A percentile compares a stretch with the other conserved stretches of the same genome.
These are phyloP conservation scores for Emergomyces orientalis DNA, from an alignment of 2,329 filamentous ascomycete species.

Conservation along the genomic window DNA sequence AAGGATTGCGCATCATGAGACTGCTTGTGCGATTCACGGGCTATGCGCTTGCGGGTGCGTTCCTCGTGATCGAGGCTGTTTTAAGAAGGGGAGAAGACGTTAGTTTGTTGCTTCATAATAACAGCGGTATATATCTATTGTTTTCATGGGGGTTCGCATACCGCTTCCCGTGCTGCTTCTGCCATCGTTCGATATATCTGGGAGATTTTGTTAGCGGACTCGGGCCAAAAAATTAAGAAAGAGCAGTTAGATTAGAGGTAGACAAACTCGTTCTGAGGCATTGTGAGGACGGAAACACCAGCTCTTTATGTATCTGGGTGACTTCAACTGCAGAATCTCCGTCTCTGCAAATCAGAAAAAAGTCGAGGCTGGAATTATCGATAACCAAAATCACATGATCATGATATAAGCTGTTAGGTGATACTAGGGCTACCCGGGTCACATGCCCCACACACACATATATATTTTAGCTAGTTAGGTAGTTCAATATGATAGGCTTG, in stretches of 20 bases:
- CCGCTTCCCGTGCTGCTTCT: conserved; percentile 52
- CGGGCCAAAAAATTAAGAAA: conserved; percentile 10
- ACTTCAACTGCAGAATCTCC: not conserved
- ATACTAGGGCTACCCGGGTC: too few relatives aligned
- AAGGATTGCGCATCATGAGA: conserved; percentile 90
- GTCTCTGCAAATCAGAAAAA: conserved; percentile 4
- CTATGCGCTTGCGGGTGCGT: conserved; percentile 72
- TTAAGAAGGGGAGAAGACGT: conserved; percentile 25
- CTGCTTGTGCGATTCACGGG: conserved; percentile 79
- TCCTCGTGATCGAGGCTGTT: conserved; percentile 72
- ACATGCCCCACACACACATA: too few relatives aligned
- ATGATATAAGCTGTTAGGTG: conserved; percentile 1
- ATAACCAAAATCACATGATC: conserved; percentile 4
- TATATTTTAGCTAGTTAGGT: too few relatives aligned
- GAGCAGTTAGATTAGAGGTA: conserved; percentile 13
- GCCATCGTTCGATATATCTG: conserved; percentile 64
- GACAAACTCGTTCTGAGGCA: conserved; percentile 39
- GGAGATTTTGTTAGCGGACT: conserved; percentile 14
- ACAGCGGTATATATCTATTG: not conserved
- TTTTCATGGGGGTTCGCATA: conserved; percentile 14
- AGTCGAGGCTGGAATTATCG: conserved; percentile 8
- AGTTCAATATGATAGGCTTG: too few relatives aligned
- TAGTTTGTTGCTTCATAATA: conserved; percentile 4
- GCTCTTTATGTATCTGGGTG: not conserved
- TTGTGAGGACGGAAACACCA: conserved; percentile 11